A percentile compares a stretch with the other conserved stretches of the same genome.
phyloP scores from a whole-genome alignment of 805 yeast genomes.

The Candida golubevii region DNA sequence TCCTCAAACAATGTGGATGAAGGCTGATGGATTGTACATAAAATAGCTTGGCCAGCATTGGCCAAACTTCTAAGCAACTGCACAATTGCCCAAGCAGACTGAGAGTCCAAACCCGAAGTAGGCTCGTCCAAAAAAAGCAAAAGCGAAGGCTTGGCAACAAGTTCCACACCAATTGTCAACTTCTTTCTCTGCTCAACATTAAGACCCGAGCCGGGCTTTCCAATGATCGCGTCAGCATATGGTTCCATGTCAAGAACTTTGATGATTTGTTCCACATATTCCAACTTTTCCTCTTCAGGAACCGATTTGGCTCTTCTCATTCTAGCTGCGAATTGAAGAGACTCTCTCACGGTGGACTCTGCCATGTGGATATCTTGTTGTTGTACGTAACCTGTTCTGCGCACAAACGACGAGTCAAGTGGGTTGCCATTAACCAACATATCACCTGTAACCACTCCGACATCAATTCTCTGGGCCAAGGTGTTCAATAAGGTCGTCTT shows the following conservation, averaged over 20 bases:
- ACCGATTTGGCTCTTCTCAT: conserved; percentile 42
- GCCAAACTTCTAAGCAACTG: conserved; percentile 48
- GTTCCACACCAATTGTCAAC: conserved; percentile 51
- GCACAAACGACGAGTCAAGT: conserved; percentile 46
- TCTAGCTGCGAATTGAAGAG: conserved; percentile 48
- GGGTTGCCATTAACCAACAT: conserved; percentile 53
- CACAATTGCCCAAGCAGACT: conserved; percentile 55
- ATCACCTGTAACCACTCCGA: conserved; percentile 56
- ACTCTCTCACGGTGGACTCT: conserved; percentile 50
- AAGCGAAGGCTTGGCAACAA: conserved; percentile 52
- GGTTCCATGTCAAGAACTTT: conserved; percentile 46
- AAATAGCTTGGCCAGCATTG: conserved; percentile 51
- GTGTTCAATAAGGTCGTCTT: conserved; percentile 54
- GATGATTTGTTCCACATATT: conserved; percentile 50
- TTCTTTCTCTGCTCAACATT: conserved; percentile 54
- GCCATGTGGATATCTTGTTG: conserved; percentile 55
- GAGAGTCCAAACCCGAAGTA: conserved; percentile 36
- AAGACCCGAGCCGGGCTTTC: conserved; percentile 44
- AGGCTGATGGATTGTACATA: conserved; percentile 55
- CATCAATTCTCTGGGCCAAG: conserved; percentile 48
- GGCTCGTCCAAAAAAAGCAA: conserved; percentile 46
- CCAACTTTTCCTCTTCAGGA: conserved; percentile 42
- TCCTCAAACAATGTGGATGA: conserved; percentile 41
- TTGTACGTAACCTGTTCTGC: conserved; percentile 56
- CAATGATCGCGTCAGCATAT: conserved; percentile 52